Base-by-base conservation (phyloP, 106 monocot genomes). In the Chionographis japonica region DNA sequence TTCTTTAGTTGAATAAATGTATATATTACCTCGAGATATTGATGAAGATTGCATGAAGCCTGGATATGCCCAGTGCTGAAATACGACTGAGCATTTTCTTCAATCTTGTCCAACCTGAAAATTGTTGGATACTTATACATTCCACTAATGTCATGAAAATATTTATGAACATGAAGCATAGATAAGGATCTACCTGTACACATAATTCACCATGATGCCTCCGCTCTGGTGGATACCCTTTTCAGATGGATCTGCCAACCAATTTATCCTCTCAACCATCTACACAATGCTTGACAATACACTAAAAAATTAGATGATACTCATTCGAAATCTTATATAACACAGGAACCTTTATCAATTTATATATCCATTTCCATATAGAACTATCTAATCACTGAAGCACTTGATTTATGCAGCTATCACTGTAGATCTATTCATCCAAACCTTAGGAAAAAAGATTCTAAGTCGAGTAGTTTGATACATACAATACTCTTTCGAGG, bases 191-290 rank as follows among this genome's bases (percentile, higher is more conserved):
- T 77, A 88, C 92, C 85, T 88, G 75, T 92, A 92, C 4, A 92
- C 73, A 66, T 92, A 92, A 69, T 92, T 92, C 39, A 92, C 88
- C 92, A 92, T 92, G 58, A 92, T 88, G 16, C 92, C 88, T 65
- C 78, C 85, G 74, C 92, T 92, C 67, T 92, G 85, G 19, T 61
- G 52, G 40, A 88, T 75, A 53, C 92, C 92, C 51, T 85, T 92
- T 49, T 80, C 88, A 41, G 88, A 92, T 68, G 64, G 68, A 79
- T 92, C 88, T 38, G 88, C 92, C 88, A 92, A 85, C 92, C 92
- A 92, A 53, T 92, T 92, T 72, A 92, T 78, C 50, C 80, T 83
- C 62, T 88, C 92, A 67, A 92, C 67, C 73, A 83, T 82, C 92
- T 92, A 63, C 60, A 77, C 17, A 27, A 52, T 68, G n/a, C 52